Percentiles rank a stretch among this genome's conserved stretches.
Evolutionary conservation across 192 early-diverging fungal species (phyloP).

Genomic region (Coemansia sp.): DNA sequence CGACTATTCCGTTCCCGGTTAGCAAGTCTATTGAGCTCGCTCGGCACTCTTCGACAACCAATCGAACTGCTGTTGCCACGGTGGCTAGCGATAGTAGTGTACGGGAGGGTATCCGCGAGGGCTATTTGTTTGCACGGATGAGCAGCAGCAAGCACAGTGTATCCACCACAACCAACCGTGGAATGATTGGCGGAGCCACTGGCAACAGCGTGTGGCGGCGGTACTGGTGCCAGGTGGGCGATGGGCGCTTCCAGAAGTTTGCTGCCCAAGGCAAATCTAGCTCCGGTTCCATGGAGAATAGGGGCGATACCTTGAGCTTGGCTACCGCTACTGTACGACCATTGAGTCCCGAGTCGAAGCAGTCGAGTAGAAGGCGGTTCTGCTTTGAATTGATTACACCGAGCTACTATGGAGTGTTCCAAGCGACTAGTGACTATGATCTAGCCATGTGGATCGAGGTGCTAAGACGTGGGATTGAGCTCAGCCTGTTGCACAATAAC

Average conservation of each 20-base stretch:
- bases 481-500: conserved; percentile 24
- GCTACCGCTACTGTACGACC: conserved; percentile 43
- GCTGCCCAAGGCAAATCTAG: conserved; percentile 8
- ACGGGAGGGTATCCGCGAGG: conserved; percentile 36
- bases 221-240: conserved; percentile 47
- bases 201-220: conserved; percentile 36
- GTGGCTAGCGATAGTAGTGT: background rate
- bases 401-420: conserved; percentile 65
- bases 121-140: conserved; percentile 34
- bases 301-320: conserved; percentile 25
- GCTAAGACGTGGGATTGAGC: conserved; percentile 48
- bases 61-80: background rate
- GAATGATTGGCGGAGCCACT: conserved; percentile 16
- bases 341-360: conserved; percentile 30
- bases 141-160: conserved; percentile 7
- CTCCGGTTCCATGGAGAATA: background rate
- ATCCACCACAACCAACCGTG: conserved; percentile 12
- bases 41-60: conserved; percentile 5
- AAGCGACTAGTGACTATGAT: conserved; percentile 68
- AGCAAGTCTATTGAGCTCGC: conserved; percentile 19
- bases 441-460: conserved; percentile 70
- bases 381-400: conserved; percentile 83
- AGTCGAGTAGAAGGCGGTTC: conserved; percentile 57
- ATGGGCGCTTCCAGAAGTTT: conserved; percentile 32
- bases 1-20: background rate